phyloP scores from a whole-genome alignment of 805 yeast species.

The Yarrowia bubula region DNA sequence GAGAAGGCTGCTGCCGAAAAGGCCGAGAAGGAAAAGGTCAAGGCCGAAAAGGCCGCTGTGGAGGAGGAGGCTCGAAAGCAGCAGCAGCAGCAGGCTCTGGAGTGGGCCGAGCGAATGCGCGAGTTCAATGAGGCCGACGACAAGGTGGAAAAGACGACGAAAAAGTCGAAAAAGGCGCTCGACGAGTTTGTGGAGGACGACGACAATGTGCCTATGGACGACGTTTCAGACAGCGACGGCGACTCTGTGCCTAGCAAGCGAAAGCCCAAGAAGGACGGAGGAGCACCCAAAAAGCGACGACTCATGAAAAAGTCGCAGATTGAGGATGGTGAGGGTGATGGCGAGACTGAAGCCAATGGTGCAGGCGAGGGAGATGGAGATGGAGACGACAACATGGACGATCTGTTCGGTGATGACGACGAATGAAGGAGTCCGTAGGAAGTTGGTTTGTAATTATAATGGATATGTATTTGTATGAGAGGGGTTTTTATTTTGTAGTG shows the following conservation, averaged over 20 bases:
- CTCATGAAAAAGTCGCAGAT: slow-evolving; percentile 34
- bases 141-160: slow-evolving; percentile 30
- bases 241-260: slow-evolving; percentile 29
- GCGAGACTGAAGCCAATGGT: slow-evolving; percentile 35
- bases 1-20: slow-evolving; percentile 50
- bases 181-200: slow-evolving; percentile 30
- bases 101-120: slow-evolving; percentile 45
- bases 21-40: slow-evolving; percentile 39
- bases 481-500: not conserved
- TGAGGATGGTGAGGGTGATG: slow-evolving; percentile 42
- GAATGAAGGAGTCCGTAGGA: not conserved
- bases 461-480: slow-evolving; percentile 3
- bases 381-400: slow-evolving; percentile 31
- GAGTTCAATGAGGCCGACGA: slow-evolving; percentile 41
- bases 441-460: not conserved
- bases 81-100: slow-evolving; percentile 38
- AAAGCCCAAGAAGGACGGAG: slow-evolving; percentile 29
- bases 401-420: slow-evolving; percentile 33
- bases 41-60: slow-evolving; percentile 36
- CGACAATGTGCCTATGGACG: slow-evolving; percentile 35
- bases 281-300: slow-evolving; percentile 31
- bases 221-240: slow-evolving; percentile 30
- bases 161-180: slow-evolving; percentile 28
- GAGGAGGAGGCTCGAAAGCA: slow-evolving; percentile 36
- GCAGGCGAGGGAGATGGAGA: slow-evolving; percentile 37